These are phyloP conservation scores for Exophiala xenobiotica DNA, from an alignment of 2,329 filamentous ascomycete genomes.

Conservation along the genomic window DNA sequence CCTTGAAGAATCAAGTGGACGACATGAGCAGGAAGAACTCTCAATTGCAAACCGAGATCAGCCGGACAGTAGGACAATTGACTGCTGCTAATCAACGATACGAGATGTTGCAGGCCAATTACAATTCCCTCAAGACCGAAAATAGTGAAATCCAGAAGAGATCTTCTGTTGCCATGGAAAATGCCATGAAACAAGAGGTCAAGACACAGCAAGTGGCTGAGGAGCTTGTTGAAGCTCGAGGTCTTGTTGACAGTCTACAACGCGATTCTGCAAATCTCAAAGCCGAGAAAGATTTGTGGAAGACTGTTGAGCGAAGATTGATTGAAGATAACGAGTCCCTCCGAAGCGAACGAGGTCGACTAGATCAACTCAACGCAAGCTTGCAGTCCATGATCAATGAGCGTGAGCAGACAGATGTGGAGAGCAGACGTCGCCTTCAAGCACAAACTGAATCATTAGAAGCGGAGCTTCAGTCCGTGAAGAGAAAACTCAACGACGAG, in stretches of 20 bases:
- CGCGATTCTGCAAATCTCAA: conserved; percentile 91
- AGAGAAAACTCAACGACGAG: conserved; percentile 80
- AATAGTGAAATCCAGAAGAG: conserved; percentile 85
- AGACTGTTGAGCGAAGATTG: conserved; percentile 84
- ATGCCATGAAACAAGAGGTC: conserved; percentile 84
- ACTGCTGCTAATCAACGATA: conserved; percentile 79
- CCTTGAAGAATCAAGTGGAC: conserved; percentile 81
- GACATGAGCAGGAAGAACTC: conserved; percentile 78
- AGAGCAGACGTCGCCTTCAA: conserved; percentile 77
- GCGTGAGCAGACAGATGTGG: conserved; percentile 78
- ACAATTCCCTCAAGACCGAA: conserved; percentile 76
- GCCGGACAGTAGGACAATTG: conserved; percentile 76
- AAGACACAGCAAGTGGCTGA: conserved; percentile 89
- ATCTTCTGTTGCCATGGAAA: conserved; percentile 72
- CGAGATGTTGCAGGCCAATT: conserved; percentile 87
- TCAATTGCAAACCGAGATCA: conserved; percentile 76
- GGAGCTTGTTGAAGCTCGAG: conserved; percentile 83
- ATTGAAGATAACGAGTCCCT: conserved; percentile 84
- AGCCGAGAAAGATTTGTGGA: conserved; percentile 92
- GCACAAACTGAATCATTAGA: conserved; percentile 75
- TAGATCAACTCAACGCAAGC: conserved; percentile 79
- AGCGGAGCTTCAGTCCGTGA: conserved; percentile 71
- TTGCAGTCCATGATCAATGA: conserved; percentile 91
- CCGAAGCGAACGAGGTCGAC: conserved; percentile 76
- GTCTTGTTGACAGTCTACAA: conserved; percentile 78